These are phyloP conservation scores for Cryptococcus sp. DNA, from an alignment of 1,284 basidiomycete species.

Conservation along the genomic window DNA sequence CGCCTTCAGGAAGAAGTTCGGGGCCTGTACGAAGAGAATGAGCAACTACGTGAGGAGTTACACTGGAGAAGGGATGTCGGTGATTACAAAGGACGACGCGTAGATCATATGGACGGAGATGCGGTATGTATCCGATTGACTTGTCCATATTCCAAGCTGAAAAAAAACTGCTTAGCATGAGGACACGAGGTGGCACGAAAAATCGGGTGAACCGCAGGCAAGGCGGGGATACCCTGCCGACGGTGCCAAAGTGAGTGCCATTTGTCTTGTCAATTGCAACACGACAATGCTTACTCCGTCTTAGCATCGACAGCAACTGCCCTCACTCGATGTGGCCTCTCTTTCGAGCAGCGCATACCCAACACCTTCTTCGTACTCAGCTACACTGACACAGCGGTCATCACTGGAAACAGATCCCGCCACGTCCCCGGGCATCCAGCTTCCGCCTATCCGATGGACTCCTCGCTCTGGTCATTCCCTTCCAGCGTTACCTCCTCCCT, in stretches of 20 bases:
- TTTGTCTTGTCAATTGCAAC: neutral
- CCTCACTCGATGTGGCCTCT: constrained; percentile 1
- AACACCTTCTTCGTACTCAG: constrained; percentile 3
- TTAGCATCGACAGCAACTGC: constrained; percentile 3
- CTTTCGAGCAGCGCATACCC: constrained; percentile 1
- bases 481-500: no score
- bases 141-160: no score
- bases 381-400: neutral
- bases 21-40: constrained; percentile 33
- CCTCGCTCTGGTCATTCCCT: neutral
- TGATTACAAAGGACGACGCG: constrained; percentile 26
- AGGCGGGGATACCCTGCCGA: neutral
- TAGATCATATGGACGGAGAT: neutral
- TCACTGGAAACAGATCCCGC: no score
- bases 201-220: no score
- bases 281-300: neutral
- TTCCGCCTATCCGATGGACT: constrained; percentile 8
- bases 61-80: neutral
- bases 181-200: no score
- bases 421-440: neutral
- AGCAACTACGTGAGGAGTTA: constrained; percentile 28
- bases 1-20: constrained; percentile 38
- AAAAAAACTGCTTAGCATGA: no score
- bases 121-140: neutral
- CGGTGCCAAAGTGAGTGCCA: neutral